Evolutionary conservation across 768 basidiomycete species (phyloP), one percentile per base, ranked within the genome.

Genomic region (Termitomyces sp.): DNA sequence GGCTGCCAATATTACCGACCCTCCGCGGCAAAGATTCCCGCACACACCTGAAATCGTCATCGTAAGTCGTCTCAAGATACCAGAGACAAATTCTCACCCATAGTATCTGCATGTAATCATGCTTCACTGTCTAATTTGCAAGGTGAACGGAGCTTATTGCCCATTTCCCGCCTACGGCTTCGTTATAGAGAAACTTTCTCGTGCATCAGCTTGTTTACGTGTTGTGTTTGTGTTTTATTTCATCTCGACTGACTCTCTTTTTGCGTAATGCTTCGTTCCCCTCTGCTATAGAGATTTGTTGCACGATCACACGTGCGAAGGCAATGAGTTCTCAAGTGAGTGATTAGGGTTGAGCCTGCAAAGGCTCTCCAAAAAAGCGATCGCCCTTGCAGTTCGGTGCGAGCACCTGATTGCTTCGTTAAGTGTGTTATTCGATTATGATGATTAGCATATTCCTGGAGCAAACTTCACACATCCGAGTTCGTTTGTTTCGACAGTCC

Each of bases 331-430:
- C n/a, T n/a, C 1, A 28, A 28, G 28, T 44, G 26, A 43, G 60
- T 47, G 61, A 53, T 47, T 22, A 64, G 61, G 61, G 50, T 54
- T 45, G 42, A 61, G 54, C 22, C 52, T 69, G 24, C 68, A 71
- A 46, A 52, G 47, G 32, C 40, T 65, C 13, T 60, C 28, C 69
- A 61, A 70, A 46, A 63, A 59, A 18, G 62, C 63, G 12, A 59
- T 69, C 6, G 66, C 63, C 10, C 53, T 71, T 10, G 67, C 63
- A 12, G 68, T 64, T 62, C 48, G 67, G 44, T 70, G 68, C 55
- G 67, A 70, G 42, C 64, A 68, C 30, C 62, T 66, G 18, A 66
- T 68, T 45, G 60, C 66, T 38, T 59, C 68, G 42, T 69, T 67
- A 35, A 42, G 14, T 14, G 35, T 14, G 68, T 43, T 38, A 36